These are phyloP conservation scores for Carex pumila DNA, from an alignment of 176 grass and related monocot genomes.

Conservation along the genomic window DNA sequence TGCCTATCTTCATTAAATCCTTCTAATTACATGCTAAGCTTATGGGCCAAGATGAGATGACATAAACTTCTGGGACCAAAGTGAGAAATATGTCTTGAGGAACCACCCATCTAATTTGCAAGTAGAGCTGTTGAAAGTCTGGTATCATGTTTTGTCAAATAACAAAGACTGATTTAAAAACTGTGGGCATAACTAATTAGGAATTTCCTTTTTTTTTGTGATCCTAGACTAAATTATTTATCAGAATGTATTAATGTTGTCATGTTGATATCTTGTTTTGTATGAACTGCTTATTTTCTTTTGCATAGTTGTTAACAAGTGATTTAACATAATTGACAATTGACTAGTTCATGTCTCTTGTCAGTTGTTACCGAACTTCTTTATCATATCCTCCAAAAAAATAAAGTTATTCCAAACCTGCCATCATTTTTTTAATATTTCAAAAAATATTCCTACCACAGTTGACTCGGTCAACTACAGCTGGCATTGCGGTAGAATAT, in stretches of 20 bases:
- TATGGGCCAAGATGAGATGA: background rate
- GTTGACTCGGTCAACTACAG: no score
- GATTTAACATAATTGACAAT: background rate
- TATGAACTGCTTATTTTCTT: background rate
- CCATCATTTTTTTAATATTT: no score
- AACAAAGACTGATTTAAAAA: background rate
- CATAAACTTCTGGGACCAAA: background rate
- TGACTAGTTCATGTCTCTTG: background rate
- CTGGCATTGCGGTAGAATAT: no score
- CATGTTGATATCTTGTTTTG: background rate
- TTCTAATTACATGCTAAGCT: background rate
- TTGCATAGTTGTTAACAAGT: background rate
- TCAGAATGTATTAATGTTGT: background rate
- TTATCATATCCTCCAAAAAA: no score
- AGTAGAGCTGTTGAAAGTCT: background rate
- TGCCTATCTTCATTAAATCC: background rate
- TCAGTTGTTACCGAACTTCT: no score
- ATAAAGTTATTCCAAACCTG: no score
- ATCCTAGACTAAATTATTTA: background rate
- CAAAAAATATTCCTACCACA: no score
- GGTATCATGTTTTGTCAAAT: background rate
- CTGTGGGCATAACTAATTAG: background rate
- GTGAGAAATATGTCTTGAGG: background rate
- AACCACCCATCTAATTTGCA: background rate
- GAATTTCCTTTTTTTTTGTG: background rate